These are phyloP conservation scores for Oleoguttula mirabilis DNA, from an alignment of 495 filamentous ascomycete species.

Conservation along the genomic window DNA sequence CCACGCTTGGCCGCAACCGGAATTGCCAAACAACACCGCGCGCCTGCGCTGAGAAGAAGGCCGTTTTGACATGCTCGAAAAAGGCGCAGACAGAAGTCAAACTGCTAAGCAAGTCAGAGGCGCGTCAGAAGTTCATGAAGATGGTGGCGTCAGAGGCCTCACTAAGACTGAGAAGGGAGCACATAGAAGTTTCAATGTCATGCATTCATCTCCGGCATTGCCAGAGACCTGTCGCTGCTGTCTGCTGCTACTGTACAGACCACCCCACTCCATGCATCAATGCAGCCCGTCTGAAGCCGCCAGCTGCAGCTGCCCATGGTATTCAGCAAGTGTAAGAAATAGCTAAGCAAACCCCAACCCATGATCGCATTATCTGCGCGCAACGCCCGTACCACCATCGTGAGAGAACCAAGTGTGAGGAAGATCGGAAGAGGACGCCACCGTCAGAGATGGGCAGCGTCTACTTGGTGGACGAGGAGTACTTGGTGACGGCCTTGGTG, in stretches of 20 bases:
- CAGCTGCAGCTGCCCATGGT: conserved; percentile 6
- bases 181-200: conserved; percentile 5
- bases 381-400: conserved; percentile 25
- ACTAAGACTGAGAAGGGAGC: background rate
- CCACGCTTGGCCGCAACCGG: conserved; percentile 2
- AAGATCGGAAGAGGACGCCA: conserved; percentile 17
- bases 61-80: background rate
- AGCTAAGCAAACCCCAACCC: conserved; percentile 25
- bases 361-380: conserved; percentile 31
- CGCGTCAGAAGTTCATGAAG: background rate
- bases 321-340: conserved; percentile 10
- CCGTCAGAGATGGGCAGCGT: conserved; percentile 5
- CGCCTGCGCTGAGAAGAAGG: background rate
- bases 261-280: background rate
- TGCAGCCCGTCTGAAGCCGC: background rate
- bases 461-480: conserved; percentile 99
- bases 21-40: background rate
- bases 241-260: conserved; percentile 18
- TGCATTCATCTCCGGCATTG: conserved; percentile 15
- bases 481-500: conserved; percentile 99
- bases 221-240: conserved; percentile 7
- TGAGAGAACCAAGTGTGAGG: conserved; percentile 19
- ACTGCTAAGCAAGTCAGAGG: too few species aligned
- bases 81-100: too few species aligned
- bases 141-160: background rate